Base-by-base conservation (phyloP, 768 basidiomycete genomes). In the Lepiota brunneoincarnata region DNA sequence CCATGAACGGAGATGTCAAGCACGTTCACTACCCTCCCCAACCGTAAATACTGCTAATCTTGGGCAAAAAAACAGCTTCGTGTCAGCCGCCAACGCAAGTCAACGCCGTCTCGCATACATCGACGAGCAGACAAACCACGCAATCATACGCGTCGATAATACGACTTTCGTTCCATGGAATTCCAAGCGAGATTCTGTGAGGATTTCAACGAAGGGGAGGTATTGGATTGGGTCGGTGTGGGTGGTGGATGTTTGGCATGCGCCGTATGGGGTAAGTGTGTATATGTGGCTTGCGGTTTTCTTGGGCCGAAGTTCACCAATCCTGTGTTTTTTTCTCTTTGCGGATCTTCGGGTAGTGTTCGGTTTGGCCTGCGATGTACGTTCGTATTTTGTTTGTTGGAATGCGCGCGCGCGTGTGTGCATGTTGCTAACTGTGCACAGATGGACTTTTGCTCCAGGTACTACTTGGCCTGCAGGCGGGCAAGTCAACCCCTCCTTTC, bases 141-240 rank as follows among this genome's bases (percentile, higher is more conserved):
- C 87, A 2, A 80, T 90, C 62, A 83, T 90, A 62, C 81, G 78
- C 61, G 87, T 89, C 10, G 88, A 89, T 68, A 87, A 89, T 63
- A 79, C 76, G 34, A 74, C 82, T 1, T 69, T 60, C 1, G 77
- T 87, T n/a, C 68, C 64, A 2, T 77, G 59, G 55, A 77, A 79
- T 57, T 59, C 82, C 24, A 86, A 87, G 63, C 76, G 87, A 57
- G 83, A 87, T 60, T 77, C 81, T 0, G 79, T 89, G 15, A 76
- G 84, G 17, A 82, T 89, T 50, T 65, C 81, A 2, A 73, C 75
- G 18, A 75, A 77, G 23, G 80, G 84, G 42, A 66, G 72, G 44
- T 86, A 73, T 59, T 70, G 69, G 0, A 68, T 86, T 11, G 86
- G 85, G 17, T 62, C 78, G 54, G 64, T 89, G 34, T 86, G 80